A percentile compares a stretch with the other conserved stretches of the same genome.
These are phyloP conservation scores for Alternaria burnsii DNA, from an alignment of 2,329 filamentous ascomycete species.

Conservation along the genomic window DNA sequence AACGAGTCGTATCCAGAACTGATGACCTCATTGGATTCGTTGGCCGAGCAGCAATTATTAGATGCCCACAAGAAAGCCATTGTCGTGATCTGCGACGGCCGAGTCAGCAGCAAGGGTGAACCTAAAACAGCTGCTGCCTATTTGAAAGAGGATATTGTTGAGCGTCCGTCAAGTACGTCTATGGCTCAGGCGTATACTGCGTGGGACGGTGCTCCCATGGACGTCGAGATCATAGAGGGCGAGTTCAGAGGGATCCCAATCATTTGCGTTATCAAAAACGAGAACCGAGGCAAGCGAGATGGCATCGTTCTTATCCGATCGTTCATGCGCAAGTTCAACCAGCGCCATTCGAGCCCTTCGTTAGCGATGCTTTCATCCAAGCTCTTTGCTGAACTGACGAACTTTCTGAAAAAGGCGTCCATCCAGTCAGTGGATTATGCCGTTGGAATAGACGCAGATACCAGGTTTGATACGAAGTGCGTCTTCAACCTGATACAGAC, in stretches of 20 bases:
- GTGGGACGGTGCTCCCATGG: constrained; percentile 9
- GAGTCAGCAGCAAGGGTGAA: constrained; percentile 11
- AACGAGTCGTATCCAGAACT: constrained; percentile 11
- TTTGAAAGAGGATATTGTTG: constrained; percentile 11
- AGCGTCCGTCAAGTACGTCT: background rate
- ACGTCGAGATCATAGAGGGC: constrained; percentile 8
- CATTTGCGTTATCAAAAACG: constrained; percentile 12
- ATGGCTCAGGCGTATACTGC: constrained; percentile 5
- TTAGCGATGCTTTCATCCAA: constrained; percentile 4
- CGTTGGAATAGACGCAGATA: constrained; percentile 12
- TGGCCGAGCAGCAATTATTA: constrained; percentile 9
- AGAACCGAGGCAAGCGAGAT: constrained; percentile 15
- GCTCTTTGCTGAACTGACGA: constrained; percentile 5
- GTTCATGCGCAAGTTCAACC: constrained; percentile 11
- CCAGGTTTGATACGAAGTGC: constrained; percentile 10
- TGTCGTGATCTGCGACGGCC: constrained; percentile 11
- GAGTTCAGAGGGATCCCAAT: constrained; percentile 11
- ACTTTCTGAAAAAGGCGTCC: constrained; percentile 1
- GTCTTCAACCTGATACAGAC: constrained; percentile 6
- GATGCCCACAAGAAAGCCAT: constrained; percentile 11
- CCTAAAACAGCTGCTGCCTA: constrained; percentile 11
- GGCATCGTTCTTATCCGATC: constrained; percentile 9
- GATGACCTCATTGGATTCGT: constrained; percentile 9
- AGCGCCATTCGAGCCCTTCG: constrained; percentile 1
- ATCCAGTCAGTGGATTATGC: constrained; percentile 6